Conservation (phyloP, 2,329 filamentous ascomycete genomes). For the Fusarium coicis region DNA sequence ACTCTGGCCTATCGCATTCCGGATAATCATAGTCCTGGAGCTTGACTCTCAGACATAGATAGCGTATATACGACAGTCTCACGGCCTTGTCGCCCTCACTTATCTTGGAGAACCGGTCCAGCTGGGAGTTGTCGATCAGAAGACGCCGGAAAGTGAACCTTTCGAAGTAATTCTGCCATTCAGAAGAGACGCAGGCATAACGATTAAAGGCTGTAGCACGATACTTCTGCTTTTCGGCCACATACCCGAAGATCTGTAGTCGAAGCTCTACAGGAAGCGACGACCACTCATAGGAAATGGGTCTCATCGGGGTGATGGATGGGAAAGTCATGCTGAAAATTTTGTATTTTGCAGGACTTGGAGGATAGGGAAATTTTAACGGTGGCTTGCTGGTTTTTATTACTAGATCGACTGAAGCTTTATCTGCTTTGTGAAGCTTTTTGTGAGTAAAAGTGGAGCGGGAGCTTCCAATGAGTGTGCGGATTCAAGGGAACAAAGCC, state of each 20-base stretch:
- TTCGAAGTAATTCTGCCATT: neutral
- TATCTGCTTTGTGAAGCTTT: fast-evolving
- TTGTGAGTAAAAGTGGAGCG: too few relatives aligned
- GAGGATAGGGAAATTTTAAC: fast-evolving
- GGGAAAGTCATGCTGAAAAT: fast-evolving
- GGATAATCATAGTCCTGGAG: neutral
- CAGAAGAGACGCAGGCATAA: neutral
- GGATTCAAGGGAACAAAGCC: too few relatives aligned
- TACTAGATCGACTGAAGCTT: fast-evolving
- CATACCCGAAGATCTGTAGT: neutral
- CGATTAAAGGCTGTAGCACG: fast-evolving
- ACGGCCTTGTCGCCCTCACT: fast-evolving
- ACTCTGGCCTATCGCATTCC: neutral
- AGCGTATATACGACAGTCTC: neutral
- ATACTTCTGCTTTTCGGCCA: neutral
- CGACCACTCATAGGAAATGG: neutral
- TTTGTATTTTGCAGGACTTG: fast-evolving
- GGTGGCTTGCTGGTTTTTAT: too few relatives aligned
- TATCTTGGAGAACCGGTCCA: fast-evolving
- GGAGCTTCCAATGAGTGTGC: too few relatives aligned
- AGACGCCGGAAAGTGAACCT: neutral
- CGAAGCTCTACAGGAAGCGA: neutral
- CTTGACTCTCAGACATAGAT: neutral
- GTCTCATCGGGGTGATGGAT: fast-evolving
- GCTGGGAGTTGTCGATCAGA: neutral